Conservation (phyloP, 805 yeast species). For the Clavispora fructus region DNA sequence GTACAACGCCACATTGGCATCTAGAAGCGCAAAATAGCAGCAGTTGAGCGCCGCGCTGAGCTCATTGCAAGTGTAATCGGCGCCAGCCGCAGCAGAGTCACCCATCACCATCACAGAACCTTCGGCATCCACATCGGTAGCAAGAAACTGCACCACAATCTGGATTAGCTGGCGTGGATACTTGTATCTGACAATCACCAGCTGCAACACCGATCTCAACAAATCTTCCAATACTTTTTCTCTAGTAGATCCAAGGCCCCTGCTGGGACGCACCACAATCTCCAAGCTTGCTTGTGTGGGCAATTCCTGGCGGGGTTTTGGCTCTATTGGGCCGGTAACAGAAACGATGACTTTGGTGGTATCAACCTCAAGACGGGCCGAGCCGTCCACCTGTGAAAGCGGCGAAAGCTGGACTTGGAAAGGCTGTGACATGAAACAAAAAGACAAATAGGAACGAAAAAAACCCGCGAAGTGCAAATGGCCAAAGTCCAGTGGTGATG, state of each 20-base stretch:
- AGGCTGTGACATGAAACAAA: slow-evolving; percentile 3
- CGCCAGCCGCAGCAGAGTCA: slow-evolving; percentile 15
- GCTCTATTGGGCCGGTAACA: slow-evolving; percentile 89
- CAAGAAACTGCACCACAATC: slow-evolving; percentile 37
- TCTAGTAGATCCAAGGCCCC: slow-evolving; percentile 69
- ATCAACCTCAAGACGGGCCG: slow-evolving; percentile 53
- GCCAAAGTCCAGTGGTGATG: background rate
- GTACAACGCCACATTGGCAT: slow-evolving; percentile 69
- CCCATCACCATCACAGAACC: slow-evolving; percentile 11
- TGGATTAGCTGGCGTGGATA: slow-evolving; percentile 70
- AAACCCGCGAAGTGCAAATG: background rate
- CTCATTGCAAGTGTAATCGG: slow-evolving; percentile 41
- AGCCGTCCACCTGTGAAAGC: slow-evolving; percentile 72
- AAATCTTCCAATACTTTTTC: slow-evolving; percentile 75
- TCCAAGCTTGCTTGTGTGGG: slow-evolving; percentile 78
- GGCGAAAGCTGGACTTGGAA: slow-evolving; percentile 22
- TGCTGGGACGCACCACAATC: slow-evolving; percentile 69
- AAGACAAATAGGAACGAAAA: too few relatives aligned
- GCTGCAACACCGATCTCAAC: slow-evolving; percentile 54
- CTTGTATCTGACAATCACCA: slow-evolving; percentile 53
- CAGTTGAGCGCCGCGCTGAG: slow-evolving; percentile 70
- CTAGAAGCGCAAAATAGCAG: slow-evolving; percentile 66
- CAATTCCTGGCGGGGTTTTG: slow-evolving; percentile 73
- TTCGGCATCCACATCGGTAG: slow-evolving; percentile 20
- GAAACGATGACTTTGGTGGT: slow-evolving; percentile 61